Conservation (phyloP, 2,329 filamentous ascomycete species). For the Monosporascus sp. region DNA sequence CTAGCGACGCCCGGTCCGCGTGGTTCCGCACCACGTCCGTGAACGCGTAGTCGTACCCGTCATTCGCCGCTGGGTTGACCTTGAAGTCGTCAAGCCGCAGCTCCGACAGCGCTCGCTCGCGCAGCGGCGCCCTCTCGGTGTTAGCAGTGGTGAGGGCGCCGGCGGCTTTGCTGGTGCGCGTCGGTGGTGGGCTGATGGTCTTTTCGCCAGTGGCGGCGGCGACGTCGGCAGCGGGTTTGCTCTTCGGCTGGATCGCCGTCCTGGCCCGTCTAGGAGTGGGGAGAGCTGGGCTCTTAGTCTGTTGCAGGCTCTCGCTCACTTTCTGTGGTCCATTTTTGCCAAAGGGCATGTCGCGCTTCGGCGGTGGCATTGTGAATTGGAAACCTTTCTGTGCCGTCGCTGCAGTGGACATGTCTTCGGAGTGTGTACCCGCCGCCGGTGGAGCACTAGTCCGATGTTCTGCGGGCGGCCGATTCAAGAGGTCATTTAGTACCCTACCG, state of each 20-base stretch:
- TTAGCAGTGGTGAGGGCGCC: neutral
- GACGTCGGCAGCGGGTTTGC: slow-evolving; percentile 8
- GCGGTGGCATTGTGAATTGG: slow-evolving; percentile 25
- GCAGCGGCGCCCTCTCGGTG: slow-evolving; percentile 40
- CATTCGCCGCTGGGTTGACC: slow-evolving; percentile 68
- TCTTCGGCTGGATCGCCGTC: slow-evolving; percentile 3
- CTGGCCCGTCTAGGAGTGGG: slow-evolving; percentile 3
- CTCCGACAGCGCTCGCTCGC: slow-evolving; percentile 50
- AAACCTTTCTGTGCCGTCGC: slow-evolving; percentile 4
- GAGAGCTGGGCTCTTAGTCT: slow-evolving; percentile 3
- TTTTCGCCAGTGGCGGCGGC: slow-evolving; percentile 9
- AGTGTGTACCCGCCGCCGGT: neutral
- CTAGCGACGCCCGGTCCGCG: slow-evolving; percentile 62
- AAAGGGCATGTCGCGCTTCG: slow-evolving; percentile 37
- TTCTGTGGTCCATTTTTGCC: slow-evolving; percentile 19
- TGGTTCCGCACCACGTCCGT: slow-evolving; percentile 68
- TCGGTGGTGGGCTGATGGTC: slow-evolving; percentile 1
- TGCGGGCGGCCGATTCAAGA: slow-evolving; percentile 17
- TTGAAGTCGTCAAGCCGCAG: slow-evolving; percentile 72
- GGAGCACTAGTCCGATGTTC: slow-evolving; percentile 5
- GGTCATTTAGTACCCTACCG: slow-evolving; percentile 11
- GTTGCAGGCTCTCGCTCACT: slow-evolving; percentile 1
- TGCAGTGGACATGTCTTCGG: slow-evolving; percentile 1
- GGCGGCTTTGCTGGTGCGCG: slow-evolving; percentile 7
- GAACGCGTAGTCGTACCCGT: slow-evolving; percentile 68